These are phyloP conservation scores for Tricladium varicosporioides DNA, from an alignment of 2,329 filamentous ascomycete genomes.

Conservation along the genomic window DNA sequence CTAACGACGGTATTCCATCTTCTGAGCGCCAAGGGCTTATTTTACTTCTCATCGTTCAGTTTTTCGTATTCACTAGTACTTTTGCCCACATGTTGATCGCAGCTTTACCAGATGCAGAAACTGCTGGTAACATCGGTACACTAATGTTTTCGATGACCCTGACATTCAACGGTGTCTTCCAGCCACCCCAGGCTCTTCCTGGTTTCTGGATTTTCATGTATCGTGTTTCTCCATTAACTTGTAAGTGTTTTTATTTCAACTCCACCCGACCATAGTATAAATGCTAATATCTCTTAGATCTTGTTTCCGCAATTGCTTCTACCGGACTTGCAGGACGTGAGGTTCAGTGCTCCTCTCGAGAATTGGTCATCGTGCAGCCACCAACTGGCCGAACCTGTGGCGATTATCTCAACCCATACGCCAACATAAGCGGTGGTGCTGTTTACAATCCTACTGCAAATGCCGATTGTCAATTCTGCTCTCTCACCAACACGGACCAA, in stretches of 20 bases:
- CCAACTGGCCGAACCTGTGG: slow-evolving; percentile 54
- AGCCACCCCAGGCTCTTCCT: slow-evolving; percentile 60
- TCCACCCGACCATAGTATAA: slow-evolving; percentile 37
- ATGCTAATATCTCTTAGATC: slow-evolving; percentile 49
- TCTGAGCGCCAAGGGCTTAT: slow-evolving; percentile 52
- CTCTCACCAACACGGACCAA: slow-evolving; percentile 50
- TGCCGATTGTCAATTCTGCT: slow-evolving; percentile 55
- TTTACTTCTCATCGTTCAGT: slow-evolving; percentile 72
- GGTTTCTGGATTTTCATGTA: slow-evolving; percentile 88
- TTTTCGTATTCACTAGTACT: slow-evolving; percentile 80
- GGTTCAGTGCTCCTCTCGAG: slow-evolving; percentile 67
- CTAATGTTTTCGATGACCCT: slow-evolving; percentile 71
- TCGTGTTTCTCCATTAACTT: slow-evolving; percentile 54
- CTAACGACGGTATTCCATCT: slow-evolving; percentile 55
- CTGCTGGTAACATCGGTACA: slow-evolving; percentile 74
- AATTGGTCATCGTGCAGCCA: slow-evolving; percentile 65
- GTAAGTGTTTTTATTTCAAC: slow-evolving; percentile 25
- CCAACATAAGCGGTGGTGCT: slow-evolving; percentile 47
- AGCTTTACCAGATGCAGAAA: slow-evolving; percentile 72
- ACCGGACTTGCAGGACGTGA: slow-evolving; percentile 65
- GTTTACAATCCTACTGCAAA: slow-evolving; percentile 50
- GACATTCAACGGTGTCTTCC: slow-evolving; percentile 76
- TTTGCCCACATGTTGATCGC: slow-evolving; percentile 80
- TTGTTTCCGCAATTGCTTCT: slow-evolving; percentile 68
- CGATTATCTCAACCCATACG: slow-evolving; percentile 55